Percentiles rank a stretch among this genome's conserved stretches.
These are phyloP conservation scores for Cryptosporidium tyzzeri DNA, from an alignment of 169 alveolate species.

Conservation along the genomic window DNA sequence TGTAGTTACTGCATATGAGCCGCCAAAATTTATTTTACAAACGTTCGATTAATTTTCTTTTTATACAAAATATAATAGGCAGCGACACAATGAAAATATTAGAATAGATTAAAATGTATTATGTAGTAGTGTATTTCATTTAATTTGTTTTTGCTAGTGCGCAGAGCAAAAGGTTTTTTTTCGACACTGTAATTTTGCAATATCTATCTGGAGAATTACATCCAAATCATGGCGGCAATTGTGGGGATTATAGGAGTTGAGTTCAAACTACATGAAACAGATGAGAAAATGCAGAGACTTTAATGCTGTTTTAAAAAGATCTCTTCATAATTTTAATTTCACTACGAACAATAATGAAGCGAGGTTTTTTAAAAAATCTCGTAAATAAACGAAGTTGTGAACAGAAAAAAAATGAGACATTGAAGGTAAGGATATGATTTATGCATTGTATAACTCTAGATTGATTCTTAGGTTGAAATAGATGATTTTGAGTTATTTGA, in stretches of 20 bases:
- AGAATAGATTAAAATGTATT: too few species aligned
- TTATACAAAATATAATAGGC: too few species aligned
- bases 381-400: background rate
- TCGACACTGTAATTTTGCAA: background rate
- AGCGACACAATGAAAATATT: background rate
- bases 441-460: background rate
- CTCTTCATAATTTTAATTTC: background rate
- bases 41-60: background rate
- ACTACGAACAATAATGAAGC: constrained; percentile 8
- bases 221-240: background rate
- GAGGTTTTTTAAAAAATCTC: constrained; percentile 45
- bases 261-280: background rate
- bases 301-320: background rate
- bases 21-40: background rate
- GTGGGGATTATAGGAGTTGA: background rate
- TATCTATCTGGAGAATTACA: background rate
- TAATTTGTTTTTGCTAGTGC: background rate
- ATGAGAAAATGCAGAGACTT: background rate
- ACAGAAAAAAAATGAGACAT: background rate
- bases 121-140: too few species aligned
- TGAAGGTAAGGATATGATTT: constrained; percentile 24
- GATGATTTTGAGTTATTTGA: constrained; percentile 28
- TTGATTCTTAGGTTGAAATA: background rate
- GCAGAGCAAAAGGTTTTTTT: background rate
- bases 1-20: background rate